Evolutionary conservation across 2,329 filamentous ascomycete genomes (phyloP), one percentile per base, ranked within the genome.

Genomic region (Botrytis fabae): DNA sequence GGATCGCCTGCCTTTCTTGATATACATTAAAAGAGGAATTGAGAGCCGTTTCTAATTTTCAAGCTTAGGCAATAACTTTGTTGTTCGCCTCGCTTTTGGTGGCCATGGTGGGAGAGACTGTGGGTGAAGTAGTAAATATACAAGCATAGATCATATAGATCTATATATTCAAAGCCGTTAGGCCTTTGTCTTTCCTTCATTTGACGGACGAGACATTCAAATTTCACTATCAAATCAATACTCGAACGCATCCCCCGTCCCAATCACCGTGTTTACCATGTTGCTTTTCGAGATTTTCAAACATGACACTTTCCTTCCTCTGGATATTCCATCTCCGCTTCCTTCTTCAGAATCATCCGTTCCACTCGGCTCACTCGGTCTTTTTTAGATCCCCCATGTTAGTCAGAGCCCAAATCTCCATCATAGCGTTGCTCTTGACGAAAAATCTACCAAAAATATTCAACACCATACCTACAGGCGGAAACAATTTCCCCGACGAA

Each of bases 371-470:
- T 28, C 38, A 6, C 25, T 20, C 1, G 10, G 14, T 38, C 25
- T 16, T 61, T 69, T 2, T 72, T 38, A 18, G n/a, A 44, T 20
- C 6, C 32, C 16, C 40, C n/a, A 9, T 78, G 66, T 73, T 79
- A 25, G 78, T 76, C 59, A 89, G 78, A 7, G 92, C 86, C 76
- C 87, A 92, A 60, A 93, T 86, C 83, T 93, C 91, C 0, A 89
- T 90, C 22, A 84, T 80, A 72, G 77, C 77, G 54, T 71, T 75
- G 38, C 68, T 76, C 68, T 77, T 32, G 0, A 32, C 75, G 46
- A 74, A 78, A 9, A 76, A n/a, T 40, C 76, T 57, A 18, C 71
- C 73, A 32, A 74, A 70, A 0, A 3, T 28, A 74, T 88, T 86
- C 75, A 85, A 83, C 0, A 85, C 85, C 10, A 92, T 81, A 1